Base-by-base conservation (phyloP, 257 asterid species). In the Eustoma russellianum region DNA sequence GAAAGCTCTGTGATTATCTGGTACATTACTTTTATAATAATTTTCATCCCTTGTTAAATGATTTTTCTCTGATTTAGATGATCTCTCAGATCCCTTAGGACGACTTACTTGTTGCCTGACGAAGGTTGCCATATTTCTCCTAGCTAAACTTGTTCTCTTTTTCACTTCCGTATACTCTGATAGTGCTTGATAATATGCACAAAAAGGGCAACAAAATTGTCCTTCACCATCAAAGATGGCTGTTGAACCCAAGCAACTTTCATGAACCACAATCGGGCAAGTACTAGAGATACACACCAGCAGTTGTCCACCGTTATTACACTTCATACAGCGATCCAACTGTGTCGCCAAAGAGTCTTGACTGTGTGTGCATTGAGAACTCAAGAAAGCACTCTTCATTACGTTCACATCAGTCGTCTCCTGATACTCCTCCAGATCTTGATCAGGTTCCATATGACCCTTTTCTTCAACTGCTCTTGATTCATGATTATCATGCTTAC, bases 141-240 rank as follows among this genome's bases (percentile, higher is more conserved):
- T 77, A 33, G 86, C 77, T 56, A 60, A 53, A 41, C 83, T 62
- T 46, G 59, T 63, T 54, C 70, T 72, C 55, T 58, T 64, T 83
- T 79, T 81, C 52, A 44, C 50, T 61, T 79, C 79, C 57, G 59
- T 33, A 70, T 61, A 75, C 66, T 70, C 70, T 12, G 82, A 73
- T 49, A 88, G 61, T 55, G 97, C 79, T 53, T 48, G 82, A 61
- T 83, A 75, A 66, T 79, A 83, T 58, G 85, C 78, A 77, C 97
- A 88, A 69, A 85, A 85, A 3, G 89, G 95, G 74, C 96, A 70
- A 47, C 62, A 77, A 61, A 82, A 85, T 49, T 62, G 59, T 50
- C 76, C 91, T 17, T 43, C 55, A 53, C 65, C 48, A 61, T 74
- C 75, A 65, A 79, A 77, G 61, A 56, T 63, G 35, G 65, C 65